Evolutionary conservation across 441 rosid species (phyloP), one percentile per base, ranked within the genome.

Genomic region (Manihot esculenta): DNA sequence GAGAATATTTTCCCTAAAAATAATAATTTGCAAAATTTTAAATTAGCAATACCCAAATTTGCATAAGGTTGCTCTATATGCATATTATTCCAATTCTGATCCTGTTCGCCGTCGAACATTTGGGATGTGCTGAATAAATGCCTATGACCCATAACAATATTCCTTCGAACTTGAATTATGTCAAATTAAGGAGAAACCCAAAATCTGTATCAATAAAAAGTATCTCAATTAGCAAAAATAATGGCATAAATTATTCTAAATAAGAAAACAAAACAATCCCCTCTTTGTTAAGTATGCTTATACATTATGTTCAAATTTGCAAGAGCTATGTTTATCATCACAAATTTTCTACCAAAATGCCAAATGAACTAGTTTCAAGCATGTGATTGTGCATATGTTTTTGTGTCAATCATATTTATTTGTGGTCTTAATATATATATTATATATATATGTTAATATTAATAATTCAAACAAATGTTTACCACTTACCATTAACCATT

Each of bases 21-120:
- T n/a, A 12, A 3, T 58, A 57, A 63, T 60, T 14, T 27, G 50
- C 55, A 56, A 23, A 68, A 26, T 66, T 56, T 68, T 27, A 58
- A 47, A 61, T 73, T 42, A 41, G 67, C 62, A 66, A 49, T 88
- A 89, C 97, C 95, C 71, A 67, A 47, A 82, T 72, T 79, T 60
- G 80, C 55, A 72, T 80, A 79, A 54, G 88, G 86, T 62, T 87
- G 89, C 71, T 89, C 96, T 26, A 81, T 61, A 48, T 80, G 91
- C 81, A 83, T 63, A 67, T 79, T 81, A 76, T 82, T 87, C 97
- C 90, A 86, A 75, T 77, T 80, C 81, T 87, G 88, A 72, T 88
- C 94, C 77, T 77, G 84, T 77, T 85, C 96, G 78, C 70, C 78
- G 67, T 83, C 88, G 71, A 87, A 85, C 84, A 73, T 73, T 38